A percentile compares a stretch with the other conserved stretches of the same genome.
phyloP scores from a whole-genome alignment of 1,284 basidiomycete genomes.

The Fomitopsis schrenkii region DNA sequence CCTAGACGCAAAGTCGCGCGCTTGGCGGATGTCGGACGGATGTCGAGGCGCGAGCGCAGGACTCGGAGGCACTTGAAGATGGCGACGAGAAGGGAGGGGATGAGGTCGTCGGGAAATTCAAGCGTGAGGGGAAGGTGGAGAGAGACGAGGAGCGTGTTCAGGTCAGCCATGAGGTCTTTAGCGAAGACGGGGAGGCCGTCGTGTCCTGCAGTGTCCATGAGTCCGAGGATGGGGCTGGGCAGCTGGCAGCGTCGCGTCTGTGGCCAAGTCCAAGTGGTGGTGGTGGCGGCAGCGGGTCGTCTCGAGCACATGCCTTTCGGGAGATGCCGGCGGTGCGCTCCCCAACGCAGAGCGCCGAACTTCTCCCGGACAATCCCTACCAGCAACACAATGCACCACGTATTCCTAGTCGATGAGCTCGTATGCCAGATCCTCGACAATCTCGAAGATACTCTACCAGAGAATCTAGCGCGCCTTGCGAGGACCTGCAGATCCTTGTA shows the following conservation, averaged over 20 bases:
- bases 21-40: conserved; percentile 37
- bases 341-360: conserved; percentile 23
- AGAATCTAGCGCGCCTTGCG: neutral
- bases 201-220: neutral
- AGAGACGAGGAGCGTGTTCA: conserved; percentile 46
- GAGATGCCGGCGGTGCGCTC: neutral
- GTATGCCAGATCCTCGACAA: neutral
- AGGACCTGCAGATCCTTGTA: neutral
- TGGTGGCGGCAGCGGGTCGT: neutral
- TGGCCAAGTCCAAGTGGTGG: neutral
- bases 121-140: conserved; percentile 52
- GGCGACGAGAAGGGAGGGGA: conserved; percentile 62
- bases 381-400: neutral
- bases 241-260: neutral
- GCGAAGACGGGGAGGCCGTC: neutral
- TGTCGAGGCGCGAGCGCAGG: conserved; percentile 43
- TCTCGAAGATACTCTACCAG: neutral
- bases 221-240: too few relatives aligned
- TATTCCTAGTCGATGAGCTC: neutral
- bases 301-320: neutral
- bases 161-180: conserved; percentile 19
- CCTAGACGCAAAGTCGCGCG: conserved; percentile 36
- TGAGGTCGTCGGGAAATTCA: conserved; percentile 58
- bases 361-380: too few relatives aligned
- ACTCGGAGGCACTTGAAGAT: conserved; percentile 64